Conservation (phyloP, 805 yeast genomes). For the Yarrowia hollandica region DNA sequence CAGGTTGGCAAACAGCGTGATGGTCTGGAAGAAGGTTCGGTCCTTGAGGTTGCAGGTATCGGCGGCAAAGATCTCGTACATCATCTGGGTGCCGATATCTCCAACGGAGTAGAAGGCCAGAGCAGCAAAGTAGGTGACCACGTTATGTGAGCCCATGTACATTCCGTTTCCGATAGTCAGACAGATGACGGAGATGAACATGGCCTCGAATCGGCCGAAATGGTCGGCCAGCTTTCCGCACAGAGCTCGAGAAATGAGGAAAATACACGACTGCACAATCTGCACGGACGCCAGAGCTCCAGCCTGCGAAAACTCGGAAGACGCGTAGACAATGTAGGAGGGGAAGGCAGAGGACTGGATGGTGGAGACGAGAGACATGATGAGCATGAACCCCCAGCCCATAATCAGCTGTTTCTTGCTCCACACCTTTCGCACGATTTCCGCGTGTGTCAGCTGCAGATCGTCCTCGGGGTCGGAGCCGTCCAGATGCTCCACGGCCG, state of each 20-base stretch:
- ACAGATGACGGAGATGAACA: conserved; percentile 24
- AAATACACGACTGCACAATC: conserved; percentile 14
- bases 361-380: conserved; percentile 20
- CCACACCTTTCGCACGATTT: conserved; percentile 6
- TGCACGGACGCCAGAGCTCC: conserved; percentile 20
- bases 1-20: conserved; percentile 45
- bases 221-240: conserved; percentile 14
- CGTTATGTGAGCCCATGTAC: conserved; percentile 33
- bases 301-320: conserved; percentile 1
- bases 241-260: conserved; percentile 2
- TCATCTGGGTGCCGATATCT: conserved; percentile 42
- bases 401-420: neutral
- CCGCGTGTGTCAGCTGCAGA: conserved; percentile 3
- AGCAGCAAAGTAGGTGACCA: conserved; percentile 45
- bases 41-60: conserved; percentile 47
- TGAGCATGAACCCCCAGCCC: conserved; percentile 15
- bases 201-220: conserved; percentile 20
- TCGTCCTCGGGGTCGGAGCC: neutral
- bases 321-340: conserved; percentile 17
- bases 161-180: conserved; percentile 4
- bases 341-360: conserved; percentile 18
- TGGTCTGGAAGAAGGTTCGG: conserved; percentile 44
- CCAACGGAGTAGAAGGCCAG: conserved; percentile 45
- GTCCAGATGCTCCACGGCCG: neutral
- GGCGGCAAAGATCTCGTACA: conserved; percentile 42